Percentiles rank a stretch among this genome's conserved stretches.
phyloP scores from a whole-genome alignment of 768 basidiomycete genomes.

The Amyloporia xantha region DNA sequence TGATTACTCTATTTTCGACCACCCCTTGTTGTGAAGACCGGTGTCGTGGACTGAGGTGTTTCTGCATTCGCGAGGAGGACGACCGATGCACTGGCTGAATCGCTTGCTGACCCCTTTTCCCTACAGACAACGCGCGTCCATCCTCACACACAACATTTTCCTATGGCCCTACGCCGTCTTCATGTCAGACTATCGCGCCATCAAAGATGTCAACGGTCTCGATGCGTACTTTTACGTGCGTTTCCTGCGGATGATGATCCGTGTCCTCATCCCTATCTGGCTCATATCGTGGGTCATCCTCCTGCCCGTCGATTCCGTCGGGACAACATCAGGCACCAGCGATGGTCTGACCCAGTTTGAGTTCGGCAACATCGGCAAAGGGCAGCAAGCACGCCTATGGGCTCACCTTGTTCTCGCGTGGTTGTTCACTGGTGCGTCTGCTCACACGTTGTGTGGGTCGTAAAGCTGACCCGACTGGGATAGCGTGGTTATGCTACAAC shows the following conservation, averaged over 20 bases:
- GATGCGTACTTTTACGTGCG: constrained; percentile 95
- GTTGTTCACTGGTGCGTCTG: constrained; percentile 63
- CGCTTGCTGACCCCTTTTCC: constrained; percentile 4
- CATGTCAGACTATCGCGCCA: constrained; percentile 52
- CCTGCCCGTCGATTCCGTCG: constrained; percentile 63
- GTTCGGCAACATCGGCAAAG: constrained; percentile 65
- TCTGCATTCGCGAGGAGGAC: too few relatives aligned
- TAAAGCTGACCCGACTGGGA: background rate
- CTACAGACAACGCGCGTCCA: constrained; percentile 41
- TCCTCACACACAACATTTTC: constrained; percentile 45
- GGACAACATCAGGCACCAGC: constrained; percentile 39
- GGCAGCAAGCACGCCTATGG: constrained; percentile 54
- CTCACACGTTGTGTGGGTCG: background rate
- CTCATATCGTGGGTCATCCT: constrained; percentile 81
- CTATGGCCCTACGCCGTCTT: constrained; percentile 65
- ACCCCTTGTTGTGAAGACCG: too few relatives aligned
- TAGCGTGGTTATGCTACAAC: constrained; percentile 84
- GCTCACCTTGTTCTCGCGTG: constrained; percentile 77
- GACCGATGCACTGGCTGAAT: too few relatives aligned
- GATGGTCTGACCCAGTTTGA: constrained; percentile 64
- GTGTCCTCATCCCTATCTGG: constrained; percentile 88
- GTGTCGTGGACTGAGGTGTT: too few relatives aligned
- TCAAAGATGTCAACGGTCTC: constrained; percentile 67
- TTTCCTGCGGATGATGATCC: constrained; percentile 79
- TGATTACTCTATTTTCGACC: background rate